Conservation (phyloP, 495 filamentous ascomycete genomes). For the Xylaria castorea region DNA sequence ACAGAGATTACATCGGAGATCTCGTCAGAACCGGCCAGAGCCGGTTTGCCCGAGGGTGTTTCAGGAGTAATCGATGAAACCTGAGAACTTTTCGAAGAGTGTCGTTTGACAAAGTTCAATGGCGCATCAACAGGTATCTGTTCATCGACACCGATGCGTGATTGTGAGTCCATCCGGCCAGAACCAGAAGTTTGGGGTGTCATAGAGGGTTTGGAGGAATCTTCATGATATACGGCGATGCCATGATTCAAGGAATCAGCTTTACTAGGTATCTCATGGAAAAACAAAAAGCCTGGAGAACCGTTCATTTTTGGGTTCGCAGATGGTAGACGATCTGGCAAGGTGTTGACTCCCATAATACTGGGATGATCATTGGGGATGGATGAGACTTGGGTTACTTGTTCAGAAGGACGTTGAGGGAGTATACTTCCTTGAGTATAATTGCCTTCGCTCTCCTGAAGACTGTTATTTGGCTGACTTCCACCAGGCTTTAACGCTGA, state of each 20-base stretch:
- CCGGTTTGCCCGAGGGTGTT: background rate
- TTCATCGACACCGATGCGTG: background rate
- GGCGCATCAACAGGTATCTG: background rate
- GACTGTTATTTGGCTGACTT: constrained; percentile 26
- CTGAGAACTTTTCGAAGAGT: background rate
- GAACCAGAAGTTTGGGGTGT: background rate
- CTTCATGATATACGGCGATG: background rate
- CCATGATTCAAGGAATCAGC: constrained; percentile 1
- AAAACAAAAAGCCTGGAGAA: constrained; percentile 13
- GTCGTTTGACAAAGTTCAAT: constrained; percentile 22
- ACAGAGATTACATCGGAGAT: constrained; percentile 19
- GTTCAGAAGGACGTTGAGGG: constrained; percentile 5
- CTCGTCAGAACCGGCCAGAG: background rate
- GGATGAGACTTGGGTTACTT: background rate
- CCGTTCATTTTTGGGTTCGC: constrained; percentile 6
- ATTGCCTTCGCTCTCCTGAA: constrained; percentile 10
- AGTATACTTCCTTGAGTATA: background rate
- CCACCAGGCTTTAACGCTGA: constrained; percentile 48
- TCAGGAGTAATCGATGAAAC: constrained; percentile 16
- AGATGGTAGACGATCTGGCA: constrained; percentile 23
- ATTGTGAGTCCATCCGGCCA: background rate
- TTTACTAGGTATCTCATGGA: constrained; percentile 23
- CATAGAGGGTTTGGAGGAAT: background rate
- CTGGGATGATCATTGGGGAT: constrained; percentile 18
- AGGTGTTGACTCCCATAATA: constrained; percentile 33